phyloP scores from a whole-genome alignment of 805 yeast genomes.

The Candida tallmaniae region DNA sequence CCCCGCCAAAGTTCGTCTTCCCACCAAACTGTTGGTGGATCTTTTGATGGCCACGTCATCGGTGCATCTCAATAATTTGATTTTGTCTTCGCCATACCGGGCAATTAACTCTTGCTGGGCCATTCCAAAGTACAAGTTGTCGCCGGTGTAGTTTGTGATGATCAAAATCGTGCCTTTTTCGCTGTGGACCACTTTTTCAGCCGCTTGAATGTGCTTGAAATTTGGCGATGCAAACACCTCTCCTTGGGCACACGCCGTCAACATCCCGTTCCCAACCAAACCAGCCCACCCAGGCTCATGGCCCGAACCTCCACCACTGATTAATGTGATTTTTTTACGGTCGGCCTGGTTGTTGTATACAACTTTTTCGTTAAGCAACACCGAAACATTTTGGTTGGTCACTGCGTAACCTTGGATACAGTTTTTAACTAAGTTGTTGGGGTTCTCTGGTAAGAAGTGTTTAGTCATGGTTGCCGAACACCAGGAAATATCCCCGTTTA shows the following conservation, averaged over 20 bases:
- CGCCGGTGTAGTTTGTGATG: slow-evolving; percentile 37
- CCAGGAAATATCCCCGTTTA: too few species aligned
- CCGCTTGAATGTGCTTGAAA: slow-evolving; percentile 33
- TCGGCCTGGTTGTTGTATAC: slow-evolving; percentile 28
- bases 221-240: slow-evolving; percentile 41
- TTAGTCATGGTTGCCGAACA: slow-evolving; percentile 19
- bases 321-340: slow-evolving; percentile 22
- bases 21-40: slow-evolving; percentile 26
- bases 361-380: slow-evolving; percentile 35
- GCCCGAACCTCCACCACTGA: slow-evolving; percentile 42
- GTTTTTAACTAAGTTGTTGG: slow-evolving; percentile 29
- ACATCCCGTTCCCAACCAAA: slow-evolving; percentile 34
- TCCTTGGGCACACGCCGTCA: slow-evolving; percentile 38
- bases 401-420: slow-evolving; percentile 36
- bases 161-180: slow-evolving; percentile 31
- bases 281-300: slow-evolving; percentile 43
- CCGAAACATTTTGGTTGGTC: slow-evolving; percentile 32
- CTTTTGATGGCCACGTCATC: slow-evolving; percentile 35
- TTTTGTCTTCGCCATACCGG: slow-evolving; percentile 24
- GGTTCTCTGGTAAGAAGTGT: slow-evolving; percentile 37
- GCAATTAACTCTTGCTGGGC: slow-evolving; percentile 33
- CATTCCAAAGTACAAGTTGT: slow-evolving; percentile 36
- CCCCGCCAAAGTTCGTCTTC: slow-evolving; percentile 35
- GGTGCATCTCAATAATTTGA: slow-evolving; percentile 24
- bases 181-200: slow-evolving; percentile 30